Conservation (phyloP, 129 eudicot genomes). For the Oenanthe sinensis region DNA sequence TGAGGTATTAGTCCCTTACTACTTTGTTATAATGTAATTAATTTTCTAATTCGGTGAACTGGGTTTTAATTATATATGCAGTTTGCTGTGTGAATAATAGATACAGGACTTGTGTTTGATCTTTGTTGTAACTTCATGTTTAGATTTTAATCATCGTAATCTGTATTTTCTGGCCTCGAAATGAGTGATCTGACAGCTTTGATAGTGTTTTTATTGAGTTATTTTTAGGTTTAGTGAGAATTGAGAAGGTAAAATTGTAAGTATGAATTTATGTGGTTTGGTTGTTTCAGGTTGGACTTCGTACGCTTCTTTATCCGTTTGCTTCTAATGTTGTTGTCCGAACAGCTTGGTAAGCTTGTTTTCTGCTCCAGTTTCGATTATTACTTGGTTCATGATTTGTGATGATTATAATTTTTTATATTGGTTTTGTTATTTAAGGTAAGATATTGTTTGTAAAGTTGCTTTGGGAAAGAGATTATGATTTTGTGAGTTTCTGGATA, state of each 20-base stretch:
- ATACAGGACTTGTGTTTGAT: background rate
- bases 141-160: background rate
- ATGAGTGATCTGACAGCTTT: background rate
- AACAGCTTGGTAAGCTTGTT: slow-evolving; percentile 63
- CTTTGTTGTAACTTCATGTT: background rate
- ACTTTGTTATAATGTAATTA: background rate
- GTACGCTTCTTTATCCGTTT: slow-evolving; percentile 68
- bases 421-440: slow-evolving; percentile 1
- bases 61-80: background rate
- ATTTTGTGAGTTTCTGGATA: background rate
- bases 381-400: background rate
- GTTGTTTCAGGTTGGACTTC: slow-evolving; percentile 67
- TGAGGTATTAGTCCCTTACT: slow-evolving; percentile 29
- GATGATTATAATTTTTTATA: too few relatives aligned
- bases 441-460: background rate
- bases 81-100: background rate
- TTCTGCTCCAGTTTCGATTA: background rate
- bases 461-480: background rate
- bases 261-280: slow-evolving; percentile 10
- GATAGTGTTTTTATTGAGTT: background rate
- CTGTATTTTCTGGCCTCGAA: too few relatives aligned
- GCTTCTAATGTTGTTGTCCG: slow-evolving; percentile 68
- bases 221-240: background rate
- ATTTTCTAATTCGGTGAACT: background rate
- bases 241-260: background rate